Conservation (phyloP, 1,284 basidiomycete genomes). For the Earliella scabrosa region DNA sequence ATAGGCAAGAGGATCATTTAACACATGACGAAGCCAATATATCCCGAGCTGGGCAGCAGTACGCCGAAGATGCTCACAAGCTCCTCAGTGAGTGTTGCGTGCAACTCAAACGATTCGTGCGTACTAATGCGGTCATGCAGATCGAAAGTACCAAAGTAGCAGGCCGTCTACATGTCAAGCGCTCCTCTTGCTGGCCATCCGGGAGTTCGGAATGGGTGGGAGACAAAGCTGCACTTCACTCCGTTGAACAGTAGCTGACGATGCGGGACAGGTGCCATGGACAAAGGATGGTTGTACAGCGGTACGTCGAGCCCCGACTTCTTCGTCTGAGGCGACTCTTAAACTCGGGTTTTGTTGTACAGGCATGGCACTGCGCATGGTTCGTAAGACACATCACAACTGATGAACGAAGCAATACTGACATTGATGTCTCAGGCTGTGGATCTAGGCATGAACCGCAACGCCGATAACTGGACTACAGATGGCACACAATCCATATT, state of each 20-base stretch:
- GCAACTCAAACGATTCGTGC: no score
- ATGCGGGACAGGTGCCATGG: conserved; percentile 74
- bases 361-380: conserved; percentile 83
- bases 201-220: conserved; percentile 80
- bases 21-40: conserved; percentile 44
- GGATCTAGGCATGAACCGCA: conserved; percentile 83
- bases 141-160: conserved; percentile 67
- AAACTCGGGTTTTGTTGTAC: not conserved
- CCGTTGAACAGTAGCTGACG: no score
- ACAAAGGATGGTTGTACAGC: conserved; percentile 82
- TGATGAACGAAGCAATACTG: not conserved
- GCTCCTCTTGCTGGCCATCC: conserved; percentile 77
- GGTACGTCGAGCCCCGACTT: conserved; percentile 45
- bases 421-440: conserved; percentile 68
- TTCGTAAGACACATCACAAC: conserved; percentile 31
- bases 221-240: no score
- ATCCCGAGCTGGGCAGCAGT: conserved; percentile 76
- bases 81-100: conserved; percentile 65
- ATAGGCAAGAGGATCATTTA: conserved; percentile 44
- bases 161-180: conserved; percentile 76
- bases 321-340: no score
- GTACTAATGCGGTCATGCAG: no score
- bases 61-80: conserved; percentile 66
- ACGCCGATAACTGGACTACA: conserved; percentile 78
- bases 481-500: conserved; percentile 67